Evolutionary conservation across 2,329 filamentous ascomycete species (phyloP), one percentile per base, ranked within the genome.

Genomic region (Pezizomycotina sp.): DNA sequence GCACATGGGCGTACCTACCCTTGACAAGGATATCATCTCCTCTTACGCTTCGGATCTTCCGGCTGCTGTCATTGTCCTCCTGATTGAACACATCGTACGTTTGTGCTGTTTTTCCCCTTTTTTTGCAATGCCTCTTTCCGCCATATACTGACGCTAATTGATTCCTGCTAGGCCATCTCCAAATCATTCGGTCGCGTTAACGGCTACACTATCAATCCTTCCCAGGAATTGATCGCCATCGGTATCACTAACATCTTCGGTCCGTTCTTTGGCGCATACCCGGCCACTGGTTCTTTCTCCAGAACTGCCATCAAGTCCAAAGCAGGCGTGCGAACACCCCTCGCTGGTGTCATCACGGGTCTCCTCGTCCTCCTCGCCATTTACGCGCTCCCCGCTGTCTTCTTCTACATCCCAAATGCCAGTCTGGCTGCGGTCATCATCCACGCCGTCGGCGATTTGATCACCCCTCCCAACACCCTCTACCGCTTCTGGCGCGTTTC

Each of bases 261-360:
- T 1, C 83, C 89, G 2, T 92, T 95, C 61, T 65, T 95, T 2
- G 89, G 86, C 32, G 89, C 68, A 2, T 98, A 92, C 53, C 81
- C 86, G 9, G 79, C 82, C 0, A 98, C 86, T 2, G 89, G 89
- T 1, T 95, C 89, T 2, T 95, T 95, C 64, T 92, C 81, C 22
- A 74, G 89, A 43, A 95, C 89, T 18, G 86, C 89, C 34, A 93
- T 95, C 60, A 92, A 93, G 58, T 89, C 86, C 4, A 95, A 95
- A 59, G 84, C 89, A 31, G 89, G 89, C 52, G 86, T 93, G 3
- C 74, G 82, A 15, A 93, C 84, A 4, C 86, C 86, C 1, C 73
- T 92, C 36, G 83, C 81, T 10, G 86, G 89, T 59, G 68, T 92
- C 26, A 79, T 95, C 46, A 93, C 84, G 5, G 84, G 79, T 0